Evolutionary conservation across 1,284 basidiomycete species (phyloP).

Genomic region (Somion occarium): DNA sequence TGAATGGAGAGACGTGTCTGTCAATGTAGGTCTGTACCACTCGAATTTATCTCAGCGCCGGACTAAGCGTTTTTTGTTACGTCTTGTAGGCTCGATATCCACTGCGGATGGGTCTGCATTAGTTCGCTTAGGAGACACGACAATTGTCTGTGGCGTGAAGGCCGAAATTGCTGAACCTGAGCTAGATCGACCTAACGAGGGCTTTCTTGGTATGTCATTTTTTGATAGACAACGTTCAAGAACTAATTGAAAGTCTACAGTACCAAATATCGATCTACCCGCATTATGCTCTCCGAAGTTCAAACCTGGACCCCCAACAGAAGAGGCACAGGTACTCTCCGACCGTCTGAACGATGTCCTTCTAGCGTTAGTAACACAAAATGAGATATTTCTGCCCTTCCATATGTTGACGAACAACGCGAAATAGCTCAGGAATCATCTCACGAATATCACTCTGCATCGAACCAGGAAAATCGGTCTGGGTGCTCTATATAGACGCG

Average conservation of each 20-base stretch:
- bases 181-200: slow-evolving; percentile 66
- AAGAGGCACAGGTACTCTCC: slow-evolving; percentile 88
- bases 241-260: slow-evolving; percentile 29
- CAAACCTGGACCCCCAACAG: slow-evolving; percentile 89
- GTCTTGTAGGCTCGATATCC: slow-evolving; percentile 69
- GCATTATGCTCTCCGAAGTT: slow-evolving; percentile 91
- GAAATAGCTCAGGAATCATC: slow-evolving; percentile 60
- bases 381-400: slow-evolving; percentile 3
- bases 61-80: not conserved
- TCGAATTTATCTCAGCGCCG: not conserved
- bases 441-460: slow-evolving; percentile 75
- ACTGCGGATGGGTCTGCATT: slow-evolving; percentile 90
- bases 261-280: slow-evolving; percentile 87
- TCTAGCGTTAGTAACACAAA: slow-evolving; percentile 47
- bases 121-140: slow-evolving; percentile 86
- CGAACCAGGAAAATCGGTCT: slow-evolving; percentile 73
- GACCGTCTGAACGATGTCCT: slow-evolving; percentile 77
- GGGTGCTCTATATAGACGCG: slow-evolving; percentile 91
- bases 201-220: slow-evolving; percentile 69
- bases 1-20: slow-evolving; percentile 63
- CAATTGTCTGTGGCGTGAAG: slow-evolving; percentile 90
- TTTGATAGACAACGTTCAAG: not conserved
- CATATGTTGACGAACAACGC: slow-evolving; percentile 2
- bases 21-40: slow-evolving; percentile 64
- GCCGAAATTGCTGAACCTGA: slow-evolving; percentile 92